Conservation (phyloP, 2,329 filamentous ascomycete genomes). For the Colletotrichum horii region DNA sequence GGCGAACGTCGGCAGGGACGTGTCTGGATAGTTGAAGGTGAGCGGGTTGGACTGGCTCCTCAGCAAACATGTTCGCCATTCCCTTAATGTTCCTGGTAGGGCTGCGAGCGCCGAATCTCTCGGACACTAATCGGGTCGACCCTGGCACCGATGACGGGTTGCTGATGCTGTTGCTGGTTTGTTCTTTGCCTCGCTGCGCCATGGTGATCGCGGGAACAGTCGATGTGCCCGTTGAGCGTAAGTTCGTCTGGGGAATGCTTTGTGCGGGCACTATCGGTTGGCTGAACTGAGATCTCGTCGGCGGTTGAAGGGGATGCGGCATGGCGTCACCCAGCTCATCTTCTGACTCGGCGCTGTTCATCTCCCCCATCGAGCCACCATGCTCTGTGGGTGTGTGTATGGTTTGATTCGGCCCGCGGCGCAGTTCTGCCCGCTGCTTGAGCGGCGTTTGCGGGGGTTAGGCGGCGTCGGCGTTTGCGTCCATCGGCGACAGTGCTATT, state of each 20-base stretch:
- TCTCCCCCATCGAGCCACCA: neutral
- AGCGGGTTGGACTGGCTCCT: neutral
- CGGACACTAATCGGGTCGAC: neutral
- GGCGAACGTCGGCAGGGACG: neutral
- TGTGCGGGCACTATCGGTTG: neutral
- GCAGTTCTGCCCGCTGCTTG: neutral
- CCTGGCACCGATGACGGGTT: neutral
- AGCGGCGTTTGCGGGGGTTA: neutral
- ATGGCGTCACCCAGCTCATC: neutral
- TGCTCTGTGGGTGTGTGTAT: neutral
- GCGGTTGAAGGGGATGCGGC: neutral
- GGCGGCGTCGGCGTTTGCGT: neutral
- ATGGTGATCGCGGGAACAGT: neutral
- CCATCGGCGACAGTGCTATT: neutral
- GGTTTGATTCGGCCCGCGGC: neutral
- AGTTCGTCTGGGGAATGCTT: neutral
- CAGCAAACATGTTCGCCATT: neutral
- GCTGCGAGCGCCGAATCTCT: neutral
- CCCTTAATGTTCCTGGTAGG: neutral
- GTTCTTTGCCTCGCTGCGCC: neutral
- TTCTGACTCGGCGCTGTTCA: neutral
- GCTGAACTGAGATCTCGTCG: neutral
- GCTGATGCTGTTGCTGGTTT: neutral
- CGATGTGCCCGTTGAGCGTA: neutral
- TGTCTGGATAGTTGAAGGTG: neutral